These are phyloP conservation scores for Isoetes taiwanensis DNA, from an alignment of 75 land plant species.

Conservation along the genomic window DNA sequence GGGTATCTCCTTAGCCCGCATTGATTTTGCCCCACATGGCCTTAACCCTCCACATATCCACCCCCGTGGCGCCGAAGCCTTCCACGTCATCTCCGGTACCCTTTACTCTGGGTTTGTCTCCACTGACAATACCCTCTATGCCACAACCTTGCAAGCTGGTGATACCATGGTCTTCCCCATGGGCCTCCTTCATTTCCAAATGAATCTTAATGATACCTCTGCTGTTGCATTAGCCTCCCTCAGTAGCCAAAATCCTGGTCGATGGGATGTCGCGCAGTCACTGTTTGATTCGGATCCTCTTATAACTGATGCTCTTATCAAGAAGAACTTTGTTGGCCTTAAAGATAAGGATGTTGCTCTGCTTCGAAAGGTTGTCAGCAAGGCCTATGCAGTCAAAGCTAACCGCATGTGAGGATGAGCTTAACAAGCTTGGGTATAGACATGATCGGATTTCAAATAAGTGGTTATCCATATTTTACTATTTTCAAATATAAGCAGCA, in stretches of 20 bases:
- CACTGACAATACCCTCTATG: background rate
- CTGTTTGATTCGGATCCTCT: background rate
- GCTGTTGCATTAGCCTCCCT: background rate
- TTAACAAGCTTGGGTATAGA: too few species aligned
- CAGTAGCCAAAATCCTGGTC: background rate
- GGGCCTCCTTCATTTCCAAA: conserved; percentile 6
- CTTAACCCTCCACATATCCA: background rate
- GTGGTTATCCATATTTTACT: too few species aligned
- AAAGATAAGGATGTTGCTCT: too few species aligned
- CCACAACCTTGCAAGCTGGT: background rate
- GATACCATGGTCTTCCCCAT: background rate
- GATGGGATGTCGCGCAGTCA: background rate
- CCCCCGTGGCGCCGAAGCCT: background rate
- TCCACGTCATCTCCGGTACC: conserved; percentile 1
- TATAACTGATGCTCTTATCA: background rate
- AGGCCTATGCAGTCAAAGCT: too few species aligned
- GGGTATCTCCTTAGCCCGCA: background rate
- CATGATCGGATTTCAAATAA: too few species aligned
- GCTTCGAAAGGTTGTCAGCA: too few species aligned
- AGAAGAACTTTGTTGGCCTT: background rate
- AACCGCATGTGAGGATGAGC: too few species aligned
- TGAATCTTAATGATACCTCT: background rate
- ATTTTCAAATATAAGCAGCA: too few species aligned
- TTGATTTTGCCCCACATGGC: background rate
- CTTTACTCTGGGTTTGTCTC: background rate